A percentile compares a stretch with the other conserved stretches of the same genome.
These are phyloP conservation scores for Nyctanthes arbortristis DNA, from an alignment of 257 asterid species.

Conservation along the genomic window DNA sequence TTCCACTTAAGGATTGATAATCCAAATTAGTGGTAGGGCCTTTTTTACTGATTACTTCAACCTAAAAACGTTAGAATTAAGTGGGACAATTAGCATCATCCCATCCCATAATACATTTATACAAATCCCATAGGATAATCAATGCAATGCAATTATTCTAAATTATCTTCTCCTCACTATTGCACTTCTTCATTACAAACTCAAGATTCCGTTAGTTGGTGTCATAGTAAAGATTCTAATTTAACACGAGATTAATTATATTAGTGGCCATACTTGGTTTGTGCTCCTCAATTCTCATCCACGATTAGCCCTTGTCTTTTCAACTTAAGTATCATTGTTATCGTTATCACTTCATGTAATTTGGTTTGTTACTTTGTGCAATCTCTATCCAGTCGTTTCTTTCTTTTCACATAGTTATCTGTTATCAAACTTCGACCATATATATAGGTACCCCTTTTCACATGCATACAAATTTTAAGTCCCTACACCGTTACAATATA, in stretches of 20 bases:
- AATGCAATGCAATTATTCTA: slow-evolving; percentile 34
- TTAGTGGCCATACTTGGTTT: slow-evolving; percentile 10
- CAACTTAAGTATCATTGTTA: not conserved
- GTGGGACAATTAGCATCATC: slow-evolving; percentile 25
- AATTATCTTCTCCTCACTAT: slow-evolving; percentile 46
- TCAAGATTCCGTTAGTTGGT: slow-evolving; percentile 34
- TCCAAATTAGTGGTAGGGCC: slow-evolving; percentile 35
- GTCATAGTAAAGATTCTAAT: slow-evolving; percentile 13
- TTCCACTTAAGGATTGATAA: slow-evolving; percentile 26
- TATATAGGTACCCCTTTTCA: not conserved
- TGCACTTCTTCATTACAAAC: slow-evolving; percentile 30
- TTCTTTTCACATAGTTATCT: not conserved
- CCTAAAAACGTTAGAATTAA: slow-evolving; percentile 24
- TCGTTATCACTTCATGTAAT: not conserved
- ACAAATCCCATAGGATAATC: slow-evolving; percentile 14
- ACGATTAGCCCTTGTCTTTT: not conserved
- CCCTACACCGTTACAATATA: not conserved
- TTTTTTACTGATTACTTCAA: slow-evolving; percentile 15
- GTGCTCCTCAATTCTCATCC: slow-evolving; percentile 26
- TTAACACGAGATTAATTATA: slow-evolving; percentile 22
- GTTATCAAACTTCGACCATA: not conserved
- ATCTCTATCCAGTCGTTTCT: no score
- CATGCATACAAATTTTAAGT: not conserved
- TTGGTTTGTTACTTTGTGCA: not conserved
- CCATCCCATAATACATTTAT: not conserved